Base-by-base conservation (phyloP, 2,329 filamentous ascomycete species). In the Curvularia verruculosa region DNA sequence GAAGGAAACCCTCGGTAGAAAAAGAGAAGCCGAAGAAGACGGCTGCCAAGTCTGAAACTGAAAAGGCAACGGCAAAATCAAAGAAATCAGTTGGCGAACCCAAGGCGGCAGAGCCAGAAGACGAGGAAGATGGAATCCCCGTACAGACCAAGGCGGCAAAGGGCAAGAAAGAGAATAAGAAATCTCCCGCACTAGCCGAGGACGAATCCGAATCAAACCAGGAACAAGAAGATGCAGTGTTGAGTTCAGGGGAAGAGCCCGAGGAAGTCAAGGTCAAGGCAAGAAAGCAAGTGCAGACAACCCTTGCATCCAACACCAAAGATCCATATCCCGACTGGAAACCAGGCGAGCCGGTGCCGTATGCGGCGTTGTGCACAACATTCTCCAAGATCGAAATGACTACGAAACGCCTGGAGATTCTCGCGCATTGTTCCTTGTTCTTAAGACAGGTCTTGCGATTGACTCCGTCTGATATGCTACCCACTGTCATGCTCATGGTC, bases 241-340 rank as follows among this genome's bases (percentile, higher is more conserved):
- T 79, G 3, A 86, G 86, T 54, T 85, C 83, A 21, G 83, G 84
- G 8, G 82, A 84, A 46, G 83, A 90, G 68, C 91, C 91, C 71
- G 87, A 91, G 1, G 87, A 89, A 64, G 77, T 87, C 45, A 86
- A 87, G 48, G 88, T 86, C 40, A 93, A 96, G 76, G 88, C 87
- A 45, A 87, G 91, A 43, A 86, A 94, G 75, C 91, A 91, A 75
- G 85, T 94, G 10, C 92, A 96, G 74, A 86, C 86, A 8, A 90
- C 88, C 46, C 79, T 96, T 56, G 87, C 87, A 71, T 81, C 85
- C 18, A 85, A 83, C 49, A 81, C 78, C 37, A 89, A 92, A 64
- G 90, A 96, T 69, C 87, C 90, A n/a, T 98, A 94, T 76, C 93
- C 93, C 0, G 94, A 99, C 77, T 99, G 95, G 95, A 90, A 92